These are phyloP conservation scores for Epithele typhae DNA, from an alignment of 768 basidiomycete genomes.

Conservation along the genomic window DNA sequence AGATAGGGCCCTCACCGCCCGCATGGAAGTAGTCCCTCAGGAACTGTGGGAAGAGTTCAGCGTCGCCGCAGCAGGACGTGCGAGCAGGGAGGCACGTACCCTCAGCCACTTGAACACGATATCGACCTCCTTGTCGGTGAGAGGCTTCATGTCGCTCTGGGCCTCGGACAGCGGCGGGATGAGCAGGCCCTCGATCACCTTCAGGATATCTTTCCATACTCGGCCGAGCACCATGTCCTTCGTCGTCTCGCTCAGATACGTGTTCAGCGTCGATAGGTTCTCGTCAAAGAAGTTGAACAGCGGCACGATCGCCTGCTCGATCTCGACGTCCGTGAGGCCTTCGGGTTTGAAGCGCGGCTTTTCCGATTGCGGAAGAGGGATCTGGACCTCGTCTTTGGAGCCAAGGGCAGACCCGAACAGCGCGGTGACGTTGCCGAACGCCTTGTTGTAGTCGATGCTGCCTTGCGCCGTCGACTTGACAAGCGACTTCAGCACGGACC, in stretches of 20 bases:
- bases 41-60: slow-evolving; percentile 49
- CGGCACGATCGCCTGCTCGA: slow-evolving; percentile 87
- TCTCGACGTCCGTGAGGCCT: slow-evolving; percentile 86
- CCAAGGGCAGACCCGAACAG: slow-evolving; percentile 79
- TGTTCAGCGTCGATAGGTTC: slow-evolving; percentile 88
- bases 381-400: slow-evolving; percentile 63
- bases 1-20: slow-evolving; percentile 86
- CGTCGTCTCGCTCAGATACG: slow-evolving; percentile 75
- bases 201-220: slow-evolving; percentile 94
- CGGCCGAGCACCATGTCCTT: slow-evolving; percentile 90
- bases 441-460: slow-evolving; percentile 87
- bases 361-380: slow-evolving; percentile 70
- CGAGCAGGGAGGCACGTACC: slow-evolving; percentile 36
- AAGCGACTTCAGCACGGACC: slow-evolving; percentile 69
- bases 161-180: slow-evolving; percentile 87
- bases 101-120: slow-evolving; percentile 99
- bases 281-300: slow-evolving; percentile 96
- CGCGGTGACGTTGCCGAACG: slow-evolving; percentile 76
- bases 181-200: slow-evolving; percentile 79
- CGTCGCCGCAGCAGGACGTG: neutral
- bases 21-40: slow-evolving; percentile 93
- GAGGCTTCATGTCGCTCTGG: slow-evolving; percentile 84
- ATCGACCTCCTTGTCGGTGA: slow-evolving; percentile 95
- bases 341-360: slow-evolving; percentile 76
- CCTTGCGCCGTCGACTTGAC: slow-evolving; percentile 49